Percentiles rank a stretch among this genome's conserved stretches.
These are phyloP conservation scores for Aspergillus sp. DNA, from an alignment of 2,329 filamentous ascomycete genomes.

Conservation along the genomic window DNA sequence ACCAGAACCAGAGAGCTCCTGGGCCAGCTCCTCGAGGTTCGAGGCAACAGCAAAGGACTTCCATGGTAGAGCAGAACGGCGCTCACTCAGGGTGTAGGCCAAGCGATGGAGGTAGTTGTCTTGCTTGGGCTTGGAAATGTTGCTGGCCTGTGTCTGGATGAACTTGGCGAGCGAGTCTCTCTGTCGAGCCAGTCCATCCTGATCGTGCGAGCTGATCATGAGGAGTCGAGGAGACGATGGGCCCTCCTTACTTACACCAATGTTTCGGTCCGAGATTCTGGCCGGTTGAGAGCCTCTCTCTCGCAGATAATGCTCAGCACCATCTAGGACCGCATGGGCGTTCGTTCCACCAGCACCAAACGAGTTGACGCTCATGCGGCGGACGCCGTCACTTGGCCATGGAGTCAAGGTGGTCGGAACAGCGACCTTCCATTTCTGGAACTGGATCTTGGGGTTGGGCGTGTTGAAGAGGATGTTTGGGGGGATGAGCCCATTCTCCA, in stretches of 20 bases:
- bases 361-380: slow-evolving; percentile 28
- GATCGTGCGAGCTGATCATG: neutral
- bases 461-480: slow-evolving; percentile 41
- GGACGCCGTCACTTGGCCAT: slow-evolving; percentile 26
- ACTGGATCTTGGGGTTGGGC: slow-evolving; percentile 13
- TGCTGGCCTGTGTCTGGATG: too few species aligned
- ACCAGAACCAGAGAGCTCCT: neutral
- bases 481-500: slow-evolving; percentile 50
- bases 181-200: neutral
- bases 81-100: slow-evolving; percentile 10
- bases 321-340: slow-evolving; percentile 30
- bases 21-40: neutral
- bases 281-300: neutral
- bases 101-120: neutral
- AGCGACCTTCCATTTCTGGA: slow-evolving; percentile 8
- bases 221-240: neutral
- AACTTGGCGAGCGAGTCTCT: neutral
- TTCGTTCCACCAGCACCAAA: slow-evolving; percentile 36
- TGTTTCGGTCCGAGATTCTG: neutral
- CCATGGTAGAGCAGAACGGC: slow-evolving; percentile 7
- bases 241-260: neutral
- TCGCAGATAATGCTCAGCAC: slow-evolving; percentile 18
- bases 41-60: neutral
- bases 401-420: neutral
- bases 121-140: too few species aligned